Evolutionary conservation across 2,329 filamentous ascomycete species (phyloP).

Genomic region (Aspergillus sp.): DNA sequence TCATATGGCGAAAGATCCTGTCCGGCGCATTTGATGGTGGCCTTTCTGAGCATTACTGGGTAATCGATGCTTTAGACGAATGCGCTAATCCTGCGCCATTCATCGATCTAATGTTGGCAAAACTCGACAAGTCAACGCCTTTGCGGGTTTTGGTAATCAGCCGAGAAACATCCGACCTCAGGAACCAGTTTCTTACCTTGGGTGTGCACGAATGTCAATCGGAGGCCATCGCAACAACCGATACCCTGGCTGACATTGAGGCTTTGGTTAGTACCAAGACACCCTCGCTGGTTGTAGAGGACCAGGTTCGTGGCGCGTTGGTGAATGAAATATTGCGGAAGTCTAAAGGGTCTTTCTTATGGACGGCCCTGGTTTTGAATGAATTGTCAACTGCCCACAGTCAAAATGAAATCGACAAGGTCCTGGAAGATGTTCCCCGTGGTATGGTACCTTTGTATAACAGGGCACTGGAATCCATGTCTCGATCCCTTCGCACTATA

Average conservation of each 20-base stretch:
- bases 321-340: conserved; percentile 25
- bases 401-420: conserved; percentile 18
- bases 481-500: conserved; percentile 15
- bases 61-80: conserved; percentile 17
- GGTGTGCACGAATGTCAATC: neutral
- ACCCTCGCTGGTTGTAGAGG: conserved; percentile 1
- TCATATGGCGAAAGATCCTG: conserved; percentile 7
- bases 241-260: neutral
- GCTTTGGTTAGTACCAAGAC: neutral
- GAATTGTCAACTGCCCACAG: conserved; percentile 20
- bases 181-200: neutral
- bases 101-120: neutral
- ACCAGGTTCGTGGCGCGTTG: conserved; percentile 14
- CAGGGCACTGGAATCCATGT: conserved; percentile 23
- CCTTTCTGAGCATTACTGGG: conserved; percentile 11
- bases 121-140: conserved; percentile 2
- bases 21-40: conserved; percentile 4
- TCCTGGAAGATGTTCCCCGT: conserved; percentile 24
- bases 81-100: conserved; percentile 2
- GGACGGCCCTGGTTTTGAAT: conserved; percentile 26
- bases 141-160: conserved; percentile 14
- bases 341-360: conserved; percentile 30
- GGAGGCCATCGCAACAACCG: conserved; percentile 1
- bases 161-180: conserved; percentile 3
- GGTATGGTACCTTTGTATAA: conserved; percentile 30